These are phyloP conservation scores for Aureobasidium sp. DNA, from an alignment of 2,329 filamentous ascomycete genomes.

Conservation along the genomic window DNA sequence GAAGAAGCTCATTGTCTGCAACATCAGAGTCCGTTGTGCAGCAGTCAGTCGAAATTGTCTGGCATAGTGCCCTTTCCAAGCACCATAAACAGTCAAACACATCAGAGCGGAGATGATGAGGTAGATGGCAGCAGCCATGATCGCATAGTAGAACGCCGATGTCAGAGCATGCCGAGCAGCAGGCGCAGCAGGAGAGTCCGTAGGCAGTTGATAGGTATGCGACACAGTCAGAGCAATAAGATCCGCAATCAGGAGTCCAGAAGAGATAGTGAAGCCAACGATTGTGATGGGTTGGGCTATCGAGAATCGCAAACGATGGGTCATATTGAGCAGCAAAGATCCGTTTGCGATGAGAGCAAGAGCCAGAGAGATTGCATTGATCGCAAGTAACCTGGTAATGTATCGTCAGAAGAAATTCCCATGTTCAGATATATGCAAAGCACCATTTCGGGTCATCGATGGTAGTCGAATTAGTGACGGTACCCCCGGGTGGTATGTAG, in stretches of 20 bases:
- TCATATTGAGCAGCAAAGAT: conserved; percentile 52
- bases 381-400: conserved; percentile 37
- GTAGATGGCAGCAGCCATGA: conserved; percentile 50
- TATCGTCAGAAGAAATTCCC: not conserved
- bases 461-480: conserved; percentile 37
- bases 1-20: conserved; percentile 44
- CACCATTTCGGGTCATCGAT: conserved; percentile 48
- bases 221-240: conserved; percentile 40
- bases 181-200: conserved; percentile 21
- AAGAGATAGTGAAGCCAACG: conserved; percentile 49
- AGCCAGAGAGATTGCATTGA: conserved; percentile 49
- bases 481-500: conserved; percentile 38
- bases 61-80: conserved; percentile 45
- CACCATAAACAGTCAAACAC: conserved; percentile 48
- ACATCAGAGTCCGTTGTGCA: conserved; percentile 48
- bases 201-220: conserved; percentile 34
- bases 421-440: not conserved
- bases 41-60: conserved; percentile 49
- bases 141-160: conserved; percentile 52
- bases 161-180: conserved; percentile 37
- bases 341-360: conserved; percentile 48
- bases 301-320: conserved; percentile 44
- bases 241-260: conserved; percentile 45
- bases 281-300: conserved; percentile 54
- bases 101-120: conserved; percentile 48